Evolutionary conservation across 768 basidiomycete genomes (phyloP).

Genomic region (Tulasnella sp.): DNA sequence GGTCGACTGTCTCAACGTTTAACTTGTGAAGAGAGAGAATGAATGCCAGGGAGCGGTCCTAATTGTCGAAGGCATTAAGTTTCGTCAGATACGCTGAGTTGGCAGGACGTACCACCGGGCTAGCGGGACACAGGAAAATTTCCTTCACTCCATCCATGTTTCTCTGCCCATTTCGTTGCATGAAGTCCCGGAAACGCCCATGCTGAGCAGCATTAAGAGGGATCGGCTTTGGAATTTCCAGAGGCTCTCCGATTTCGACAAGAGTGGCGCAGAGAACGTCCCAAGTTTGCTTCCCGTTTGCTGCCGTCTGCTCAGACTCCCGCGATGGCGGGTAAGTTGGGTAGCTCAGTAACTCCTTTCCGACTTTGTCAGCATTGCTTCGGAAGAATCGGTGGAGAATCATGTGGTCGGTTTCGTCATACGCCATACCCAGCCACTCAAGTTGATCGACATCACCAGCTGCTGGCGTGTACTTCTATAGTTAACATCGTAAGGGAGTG

Average conservation of each 20-base stretch:
- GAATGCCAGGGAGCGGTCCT: conserved; percentile 30
- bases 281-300: conserved; percentile 70
- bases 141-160: conserved; percentile 50
- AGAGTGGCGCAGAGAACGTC: conserved; percentile 66
- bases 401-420: conserved; percentile 74
- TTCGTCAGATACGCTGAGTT: conserved; percentile 22
- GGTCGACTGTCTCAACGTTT: conserved; percentile 67
- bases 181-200: conserved; percentile 53
- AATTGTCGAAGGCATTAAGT: neutral
- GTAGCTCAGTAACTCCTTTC: conserved; percentile 70
- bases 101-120: conserved; percentile 28
- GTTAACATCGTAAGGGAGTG: neutral
- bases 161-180: conserved; percentile 50
- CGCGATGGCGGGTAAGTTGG: conserved; percentile 29
- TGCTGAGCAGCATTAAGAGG: conserved; percentile 38
- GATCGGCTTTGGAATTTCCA: conserved; percentile 49
- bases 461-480: conserved; percentile 27
- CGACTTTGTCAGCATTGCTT: conserved; percentile 77
- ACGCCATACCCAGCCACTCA: conserved; percentile 56
- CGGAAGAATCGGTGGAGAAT: conserved; percentile 77
- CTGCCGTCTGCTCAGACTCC: conserved; percentile 27
- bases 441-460: conserved; percentile 16
- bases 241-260: conserved; percentile 62
- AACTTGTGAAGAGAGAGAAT: conserved; percentile 55
- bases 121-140: conserved; percentile 49